These are phyloP conservation scores for Byssoonygena ceratinophila DNA, from an alignment of 2,329 filamentous ascomycete species.

Conservation along the genomic window DNA sequence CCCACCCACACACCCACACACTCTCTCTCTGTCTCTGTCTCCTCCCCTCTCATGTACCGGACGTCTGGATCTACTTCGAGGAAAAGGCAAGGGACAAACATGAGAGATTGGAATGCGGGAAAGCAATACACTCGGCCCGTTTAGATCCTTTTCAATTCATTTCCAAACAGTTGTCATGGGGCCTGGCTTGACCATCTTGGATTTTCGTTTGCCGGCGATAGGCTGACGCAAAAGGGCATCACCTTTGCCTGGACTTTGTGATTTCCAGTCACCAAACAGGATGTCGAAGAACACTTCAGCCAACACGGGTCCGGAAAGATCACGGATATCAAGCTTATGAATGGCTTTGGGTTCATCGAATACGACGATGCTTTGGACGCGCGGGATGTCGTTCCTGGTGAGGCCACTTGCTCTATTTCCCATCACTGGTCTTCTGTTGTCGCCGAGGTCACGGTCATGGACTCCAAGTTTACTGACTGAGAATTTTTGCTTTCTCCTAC, in stretches of 20 bases:
- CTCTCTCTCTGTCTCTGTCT: no score
- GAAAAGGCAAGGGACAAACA: background rate
- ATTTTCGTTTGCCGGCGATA: slow-evolving; percentile 21
- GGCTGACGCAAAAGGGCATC: slow-evolving; percentile 28
- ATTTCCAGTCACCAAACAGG: slow-evolving; percentile 78
- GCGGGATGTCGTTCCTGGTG: slow-evolving; percentile 95
- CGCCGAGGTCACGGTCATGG: slow-evolving; percentile 1
- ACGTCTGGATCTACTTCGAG: slow-evolving; percentile 8
- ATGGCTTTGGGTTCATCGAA: slow-evolving; percentile 98
- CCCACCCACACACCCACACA: no score
- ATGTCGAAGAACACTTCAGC: slow-evolving; percentile 91
- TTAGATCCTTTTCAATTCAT: background rate
- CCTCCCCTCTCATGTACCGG: slow-evolving; percentile 4
- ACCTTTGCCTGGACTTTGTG: slow-evolving; percentile 26
- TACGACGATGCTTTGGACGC: slow-evolving; percentile 98
- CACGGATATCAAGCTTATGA: slow-evolving; percentile 99
- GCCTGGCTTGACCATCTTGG: slow-evolving; percentile 16
- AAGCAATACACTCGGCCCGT: background rate
- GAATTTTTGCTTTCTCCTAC: slow-evolving; percentile 7
- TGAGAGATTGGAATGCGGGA: background rate
- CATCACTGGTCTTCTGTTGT: slow-evolving; percentile 11
- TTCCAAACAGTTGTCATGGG: slow-evolving; percentile 11
- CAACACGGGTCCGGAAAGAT: slow-evolving; percentile 95
- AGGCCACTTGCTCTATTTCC: slow-evolving; percentile 28
- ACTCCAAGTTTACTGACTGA: slow-evolving; percentile 4